These are phyloP conservation scores for Paratrypanosoma confusum DNA, from an alignment of 208 protist species.

Conservation along the genomic window DNA sequence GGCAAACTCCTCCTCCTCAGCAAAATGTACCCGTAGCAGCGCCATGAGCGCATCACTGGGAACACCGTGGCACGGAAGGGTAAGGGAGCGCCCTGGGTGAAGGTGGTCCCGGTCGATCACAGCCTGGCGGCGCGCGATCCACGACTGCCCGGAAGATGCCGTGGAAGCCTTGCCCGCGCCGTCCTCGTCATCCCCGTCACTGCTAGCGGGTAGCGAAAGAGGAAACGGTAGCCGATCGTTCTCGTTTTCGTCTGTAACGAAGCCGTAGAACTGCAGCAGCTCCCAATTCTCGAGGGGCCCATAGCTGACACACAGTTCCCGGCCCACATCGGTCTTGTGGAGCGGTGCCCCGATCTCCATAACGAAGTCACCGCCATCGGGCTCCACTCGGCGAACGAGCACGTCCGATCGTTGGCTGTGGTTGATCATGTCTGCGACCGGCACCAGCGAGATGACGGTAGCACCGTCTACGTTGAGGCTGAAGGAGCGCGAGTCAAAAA, in stretches of 20 bases:
- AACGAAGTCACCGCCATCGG: conserved; percentile 58
- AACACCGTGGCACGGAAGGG: conserved; percentile 40
- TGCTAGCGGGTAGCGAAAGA: conserved; percentile 12
- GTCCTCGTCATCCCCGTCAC: conserved; percentile 3
- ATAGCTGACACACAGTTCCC: conserved; percentile 88
- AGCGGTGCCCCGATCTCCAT: conserved; percentile 68
- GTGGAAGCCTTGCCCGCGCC: not conserved
- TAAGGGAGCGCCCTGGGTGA: conserved; percentile 36
- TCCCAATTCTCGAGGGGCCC: conserved; percentile 90
- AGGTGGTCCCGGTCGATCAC: conserved; percentile 42
- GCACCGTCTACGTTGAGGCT: conserved; percentile 72
- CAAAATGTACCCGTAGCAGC: conserved; percentile 65
- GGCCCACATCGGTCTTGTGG: conserved; percentile 30
- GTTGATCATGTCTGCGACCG: conserved; percentile 85
- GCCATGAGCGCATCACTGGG: conserved; percentile 54
- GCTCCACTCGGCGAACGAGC: conserved; percentile 60
- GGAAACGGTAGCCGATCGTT: conserved; percentile 81
- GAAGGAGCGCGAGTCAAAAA: conserved; percentile 86
- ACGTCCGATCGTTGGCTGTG: conserved; percentile 71
- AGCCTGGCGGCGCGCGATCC: conserved; percentile 32
- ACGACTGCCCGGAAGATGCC: conserved; percentile 7
- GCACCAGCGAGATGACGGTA: conserved; percentile 60
- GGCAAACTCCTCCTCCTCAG: conserved; percentile 54
- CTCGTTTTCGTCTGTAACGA: conserved; percentile 67
- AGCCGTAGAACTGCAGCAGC: conserved; percentile 86